Evolutionary conservation across 2,329 filamentous ascomycete species (phyloP), one percentile per base, ranked within the genome.

Genomic region (Penicillium concentricum): DNA sequence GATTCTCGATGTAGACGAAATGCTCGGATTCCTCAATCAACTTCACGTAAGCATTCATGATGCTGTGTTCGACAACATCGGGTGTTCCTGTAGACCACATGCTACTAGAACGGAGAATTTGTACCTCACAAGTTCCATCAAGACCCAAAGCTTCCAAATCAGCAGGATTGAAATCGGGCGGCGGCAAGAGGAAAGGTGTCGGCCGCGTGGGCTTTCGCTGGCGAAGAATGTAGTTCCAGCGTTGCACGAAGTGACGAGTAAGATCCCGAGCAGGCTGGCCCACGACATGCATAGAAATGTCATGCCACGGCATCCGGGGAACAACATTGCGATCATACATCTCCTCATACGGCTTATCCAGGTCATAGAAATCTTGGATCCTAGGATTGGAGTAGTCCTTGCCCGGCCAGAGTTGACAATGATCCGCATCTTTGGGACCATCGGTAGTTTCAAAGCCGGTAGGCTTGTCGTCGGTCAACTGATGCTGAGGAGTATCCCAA

Each of bases 371-470:
- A 73, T 99, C 94, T 66, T 95, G 90, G 3, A 97, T 91, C 66
- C 94, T 84, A 18, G 94, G 93, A 68, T 99, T 99, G 0, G 92
- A 97, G 75, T 99, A 99, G 73, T 99, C 94, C 73, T 99, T 99
- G 49, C 94, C 94, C 0, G 94, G 93, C 85, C 94, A 99, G 20
- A 97, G 82, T 74, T 97, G 94, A 68, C 92, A 96, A 72, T 97
- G 90, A 69, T 97, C 92, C 1, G 92, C 65, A 74, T 97, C 93
- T 70, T 91, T 91, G 15, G 91, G 91, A 18, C 82, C 78, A 57
- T 89, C 86, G 32, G 82, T 85, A 32, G 87, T 79, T 74, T 97
- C 94, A 72, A 97, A 97, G 0, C 94, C 94, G 8, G 94, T 97
- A 9, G 92, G 87, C 72, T 96, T 96, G 75, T 97, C 93, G 69